Base-by-base conservation (phyloP, 768 basidiomycete genomes). In the Rubroboletus satanas region DNA sequence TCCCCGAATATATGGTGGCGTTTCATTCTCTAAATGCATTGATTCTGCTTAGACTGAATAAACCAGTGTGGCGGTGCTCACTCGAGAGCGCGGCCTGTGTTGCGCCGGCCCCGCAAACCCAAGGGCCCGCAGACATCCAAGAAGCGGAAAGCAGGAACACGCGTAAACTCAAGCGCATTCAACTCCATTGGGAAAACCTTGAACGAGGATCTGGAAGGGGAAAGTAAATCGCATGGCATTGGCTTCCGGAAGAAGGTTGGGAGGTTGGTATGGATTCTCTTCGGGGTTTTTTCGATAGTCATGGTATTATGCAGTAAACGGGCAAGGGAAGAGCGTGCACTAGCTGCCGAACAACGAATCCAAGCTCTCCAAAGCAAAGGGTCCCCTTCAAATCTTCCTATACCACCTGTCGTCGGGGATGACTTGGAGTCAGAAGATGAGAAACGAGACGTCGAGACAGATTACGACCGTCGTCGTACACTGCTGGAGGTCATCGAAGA, bases 21-120 rank as follows among this genome's bases (percentile, higher is more conserved):
- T 55, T 33, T 45, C 8, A 3, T 47, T 41, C 28, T 49, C 18
- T 15, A 38, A 35, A n/a, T 44, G 14, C 12, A 7, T 44, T 12
- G 21, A 7, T 37, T 36, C 21, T 21, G 32, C 47, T 33, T 42
- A 33, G 32, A 43, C 55, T 49, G n/a, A 42, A 46, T 28, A 35
- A 33, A 36, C 8, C 49, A 90, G 88, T 91, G 90, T 58, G 90
- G 91, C 50, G 90, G 90, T 14, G 89, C 90, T 14, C 87, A 91
- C 64, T 73, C 76, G 5, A 80, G 83, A 41, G 63, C 79, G 5
- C 79, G 85, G 4, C 84, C 86, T n/a, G 73, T 78, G 28, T 71
- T 75, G 7, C 61, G 71, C 15, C 76, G 75, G 21, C 64, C 66
- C 12, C 78, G 78, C n/a, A 76, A 75, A 33, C 74, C 78, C 45